These are phyloP conservation scores for Binderoboletus segoi DNA, from an alignment of 1,284 basidiomycete species.

Conservation along the genomic window DNA sequence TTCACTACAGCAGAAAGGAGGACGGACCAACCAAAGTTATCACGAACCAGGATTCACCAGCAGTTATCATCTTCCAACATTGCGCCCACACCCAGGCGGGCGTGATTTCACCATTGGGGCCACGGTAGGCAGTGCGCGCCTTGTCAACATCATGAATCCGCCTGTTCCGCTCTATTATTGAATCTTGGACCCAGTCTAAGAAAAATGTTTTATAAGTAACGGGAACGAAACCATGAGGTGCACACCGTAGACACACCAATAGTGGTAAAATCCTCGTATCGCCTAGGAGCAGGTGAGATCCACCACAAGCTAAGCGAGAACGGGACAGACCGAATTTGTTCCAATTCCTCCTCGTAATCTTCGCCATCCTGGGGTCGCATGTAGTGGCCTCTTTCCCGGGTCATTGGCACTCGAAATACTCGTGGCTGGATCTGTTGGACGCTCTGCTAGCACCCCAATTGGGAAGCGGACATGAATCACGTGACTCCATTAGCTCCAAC, in stretches of 20 bases:
- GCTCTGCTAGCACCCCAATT: neutral
- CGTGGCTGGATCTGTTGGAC: neutral
- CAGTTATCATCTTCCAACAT: conserved; percentile 58
- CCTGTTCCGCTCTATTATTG: conserved; percentile 81
- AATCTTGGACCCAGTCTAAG: conserved; percentile 93
- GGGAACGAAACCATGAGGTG: conserved; percentile 10
- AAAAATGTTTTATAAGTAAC: conserved; percentile 10
- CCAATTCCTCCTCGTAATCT: conserved; percentile 37
- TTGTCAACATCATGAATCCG: conserved; percentile 62
- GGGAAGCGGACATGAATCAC: conserved; percentile 6
- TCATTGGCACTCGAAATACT: conserved; percentile 18
- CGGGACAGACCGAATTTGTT: conserved; percentile 32
- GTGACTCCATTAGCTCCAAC: conserved; percentile 15
- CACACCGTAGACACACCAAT: conserved; percentile 53
- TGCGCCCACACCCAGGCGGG: conserved; percentile 67
- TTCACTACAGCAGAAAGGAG: neutral
- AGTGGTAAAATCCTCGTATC: conserved; percentile 85
- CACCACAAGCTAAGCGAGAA: neutral
- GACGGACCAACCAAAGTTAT: conserved; percentile 82
- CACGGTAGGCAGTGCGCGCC: conserved; percentile 51
- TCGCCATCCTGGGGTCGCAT: conserved; percentile 24
- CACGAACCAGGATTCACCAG: conserved; percentile 77
- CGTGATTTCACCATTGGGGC: conserved; percentile 53
- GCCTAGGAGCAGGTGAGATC: conserved; percentile 46
- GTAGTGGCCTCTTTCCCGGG: conserved; percentile 26